Evolutionary conservation across 331 rosid genomes (phyloP), one percentile per base, ranked within the genome.

Genomic region (Pyracantha coccinea): DNA sequence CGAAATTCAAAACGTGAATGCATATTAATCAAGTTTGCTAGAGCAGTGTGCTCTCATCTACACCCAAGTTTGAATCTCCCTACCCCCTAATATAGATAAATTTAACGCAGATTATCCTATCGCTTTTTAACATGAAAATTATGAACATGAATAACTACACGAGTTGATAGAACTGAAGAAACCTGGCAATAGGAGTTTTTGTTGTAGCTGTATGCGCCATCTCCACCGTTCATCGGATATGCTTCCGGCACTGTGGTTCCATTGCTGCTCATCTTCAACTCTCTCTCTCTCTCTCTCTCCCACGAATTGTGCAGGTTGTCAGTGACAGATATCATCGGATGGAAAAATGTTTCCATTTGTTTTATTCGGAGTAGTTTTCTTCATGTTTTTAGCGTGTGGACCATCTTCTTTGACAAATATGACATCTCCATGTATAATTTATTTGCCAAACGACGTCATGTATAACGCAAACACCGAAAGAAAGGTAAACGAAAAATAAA

Each of bases 181-280:
- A 75, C 72, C 72, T 75, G 78, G 29, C 2, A 75, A 23, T 4
- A 0, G 10, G 78, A 75, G 72, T 75, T 75, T 27, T 52, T 75
- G 63, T 19, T 45, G 78, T 75, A 75, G 72, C 78, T 75, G 63
- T 64, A 29, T n/a, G 38, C 21, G 20, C 64, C 63, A 75, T 75
- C 72, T 63, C 68, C 72, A 2, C 72, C 59, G 54, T 68, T 68
- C 72, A 15, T 68, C 3, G 72, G 59, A 44, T 68, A 45, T 14
- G 57, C 72, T 68, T 65, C 50, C 16, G 4, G 69, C 28, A 31
- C 69, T 4, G 50, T 19, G 16, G 47, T 33, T n/a, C 12, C 58
- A 1, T 45, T 68, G 31, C 17, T 68, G 72, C 57, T 68, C 72
- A 68, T 68, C 33, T 41, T 44, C 72, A 6, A 41, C 32, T 12